These are phyloP conservation scores for Blastocystis sp. DNA, from an alignment of 352 stramenopile genomes.

Conservation along the genomic window DNA sequence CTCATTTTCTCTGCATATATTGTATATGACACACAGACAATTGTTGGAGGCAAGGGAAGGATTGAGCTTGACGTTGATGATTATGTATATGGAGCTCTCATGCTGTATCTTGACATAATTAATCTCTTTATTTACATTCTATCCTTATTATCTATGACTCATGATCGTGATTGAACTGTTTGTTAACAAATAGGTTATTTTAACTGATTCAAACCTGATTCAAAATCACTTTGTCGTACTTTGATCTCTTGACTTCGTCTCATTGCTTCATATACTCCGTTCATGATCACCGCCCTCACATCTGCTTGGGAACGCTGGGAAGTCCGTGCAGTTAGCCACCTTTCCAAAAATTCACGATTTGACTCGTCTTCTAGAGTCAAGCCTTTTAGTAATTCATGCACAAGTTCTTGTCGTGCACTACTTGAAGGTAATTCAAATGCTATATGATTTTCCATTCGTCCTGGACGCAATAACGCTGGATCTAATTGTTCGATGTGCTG, in stretches of 20 bases:
- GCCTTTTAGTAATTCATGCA: background rate
- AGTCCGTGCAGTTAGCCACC: background rate
- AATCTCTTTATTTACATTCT: background rate
- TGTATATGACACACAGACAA: background rate
- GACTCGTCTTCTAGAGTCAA: constrained; percentile 26
- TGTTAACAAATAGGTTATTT: background rate
- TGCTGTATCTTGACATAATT: constrained; percentile 30
- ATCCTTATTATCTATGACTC: background rate
- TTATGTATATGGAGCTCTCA: background rate
- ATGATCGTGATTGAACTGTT: background rate
- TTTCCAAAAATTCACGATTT: background rate
- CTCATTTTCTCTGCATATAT: background rate
- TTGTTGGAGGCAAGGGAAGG: background rate
- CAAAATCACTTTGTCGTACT: background rate
- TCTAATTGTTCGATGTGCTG: constrained; percentile 73
- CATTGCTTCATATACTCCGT: background rate
- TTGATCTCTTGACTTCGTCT: background rate
- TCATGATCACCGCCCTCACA: background rate
- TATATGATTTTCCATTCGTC: constrained; percentile 62
- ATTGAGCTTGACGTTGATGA: background rate
- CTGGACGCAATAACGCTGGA: constrained; percentile 75
- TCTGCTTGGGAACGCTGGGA: background rate
- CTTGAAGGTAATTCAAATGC: constrained; percentile 9
- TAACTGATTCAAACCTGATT: background rate
- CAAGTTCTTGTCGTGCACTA: background rate